These are phyloP conservation scores for Pittosporum tobira DNA, from an alignment of 129 eudicot species.

Conservation along the genomic window DNA sequence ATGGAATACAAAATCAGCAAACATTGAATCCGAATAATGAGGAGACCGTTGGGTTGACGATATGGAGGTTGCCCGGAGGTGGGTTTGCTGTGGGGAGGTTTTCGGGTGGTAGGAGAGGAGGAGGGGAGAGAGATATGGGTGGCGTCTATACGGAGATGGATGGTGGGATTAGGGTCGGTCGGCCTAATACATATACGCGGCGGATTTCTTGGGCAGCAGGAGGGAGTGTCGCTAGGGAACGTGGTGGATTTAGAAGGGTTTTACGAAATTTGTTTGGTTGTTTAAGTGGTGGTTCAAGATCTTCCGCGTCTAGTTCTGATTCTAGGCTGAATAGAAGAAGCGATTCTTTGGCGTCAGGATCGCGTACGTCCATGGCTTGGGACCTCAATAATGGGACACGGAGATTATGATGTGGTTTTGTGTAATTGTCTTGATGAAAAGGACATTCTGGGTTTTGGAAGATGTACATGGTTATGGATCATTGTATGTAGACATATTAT, in stretches of 20 bases:
- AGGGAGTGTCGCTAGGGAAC: slow-evolving; percentile 43
- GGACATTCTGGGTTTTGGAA: no score
- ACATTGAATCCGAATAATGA: slow-evolving; percentile 26
- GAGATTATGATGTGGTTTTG: no score
- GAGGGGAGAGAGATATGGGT: slow-evolving; percentile 71
- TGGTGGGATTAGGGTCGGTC: slow-evolving; percentile 85
- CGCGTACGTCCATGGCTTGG: no score
- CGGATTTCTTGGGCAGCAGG: slow-evolving; percentile 72
- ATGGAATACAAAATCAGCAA: slow-evolving; percentile 26
- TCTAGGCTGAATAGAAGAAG: slow-evolving; percentile 42
- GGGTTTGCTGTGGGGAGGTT: slow-evolving; percentile 97
- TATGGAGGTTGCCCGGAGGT: slow-evolving; percentile 96
- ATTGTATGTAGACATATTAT: no score
- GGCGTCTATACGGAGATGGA: slow-evolving; percentile 82
- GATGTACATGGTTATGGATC: no score
- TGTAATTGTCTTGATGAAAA: no score
- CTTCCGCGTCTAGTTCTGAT: slow-evolving; percentile 38
- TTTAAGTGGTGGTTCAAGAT: slow-evolving; percentile 42
- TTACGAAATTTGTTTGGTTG: slow-evolving; percentile 53
- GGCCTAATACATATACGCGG: no score
- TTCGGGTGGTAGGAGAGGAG: slow-evolving; percentile 88
- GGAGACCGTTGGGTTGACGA: slow-evolving; percentile 58
- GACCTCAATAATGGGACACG: no score
- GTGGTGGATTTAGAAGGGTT: slow-evolving; percentile 49
- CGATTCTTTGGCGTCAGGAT: slow-evolving; percentile 38